phyloP scores from a whole-genome alignment of 805 yeast species.

The Torulaspora maleeae region DNA sequence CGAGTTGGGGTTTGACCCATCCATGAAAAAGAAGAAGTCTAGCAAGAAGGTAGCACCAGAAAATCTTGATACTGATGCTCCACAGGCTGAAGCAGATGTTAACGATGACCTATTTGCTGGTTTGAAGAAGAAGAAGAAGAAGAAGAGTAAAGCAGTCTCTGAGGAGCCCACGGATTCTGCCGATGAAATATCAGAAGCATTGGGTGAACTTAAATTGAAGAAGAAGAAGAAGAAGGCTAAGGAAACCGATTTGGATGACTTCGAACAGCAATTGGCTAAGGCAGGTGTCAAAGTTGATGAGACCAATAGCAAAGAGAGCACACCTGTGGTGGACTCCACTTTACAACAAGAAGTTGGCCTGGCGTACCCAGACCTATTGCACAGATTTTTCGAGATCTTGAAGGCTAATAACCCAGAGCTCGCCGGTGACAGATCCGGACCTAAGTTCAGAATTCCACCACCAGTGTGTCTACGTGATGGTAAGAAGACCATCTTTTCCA shows the following conservation, averaged over 20 bases:
- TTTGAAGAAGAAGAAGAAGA: constrained; percentile 83
- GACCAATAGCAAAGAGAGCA: constrained; percentile 31
- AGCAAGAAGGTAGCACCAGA: constrained; percentile 44
- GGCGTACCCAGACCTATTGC: constrained; percentile 70
- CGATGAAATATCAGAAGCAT: constrained; percentile 52
- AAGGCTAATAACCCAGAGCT: constrained; percentile 95
- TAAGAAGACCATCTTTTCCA: constrained; percentile 93
- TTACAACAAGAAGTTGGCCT: constrained; percentile 50
- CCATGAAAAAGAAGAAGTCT: constrained; percentile 78
- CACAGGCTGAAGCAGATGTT: constrained; percentile 32
- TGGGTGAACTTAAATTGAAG: constrained; percentile 69
- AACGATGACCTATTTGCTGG: constrained; percentile 70
- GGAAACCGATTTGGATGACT: constrained; percentile 62
- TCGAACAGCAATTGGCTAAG: constrained; percentile 81
- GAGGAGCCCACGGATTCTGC: constrained; percentile 38
- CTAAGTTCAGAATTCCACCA: constrained; percentile 94
- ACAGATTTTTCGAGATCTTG: constrained; percentile 79
- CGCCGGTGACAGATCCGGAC: constrained; percentile 92
- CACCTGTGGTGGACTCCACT: constrained; percentile 33
- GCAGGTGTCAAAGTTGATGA: constrained; percentile 73
- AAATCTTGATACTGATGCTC: constrained; percentile 37
- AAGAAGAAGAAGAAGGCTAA: constrained; percentile 71
- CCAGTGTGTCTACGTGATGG: constrained; percentile 98
- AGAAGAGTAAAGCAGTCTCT: constrained; percentile 50
- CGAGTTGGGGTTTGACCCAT: constrained; percentile 64